Base-by-base conservation (phyloP, 768 basidiomycete genomes). In the Pisolithus orientalis region DNA sequence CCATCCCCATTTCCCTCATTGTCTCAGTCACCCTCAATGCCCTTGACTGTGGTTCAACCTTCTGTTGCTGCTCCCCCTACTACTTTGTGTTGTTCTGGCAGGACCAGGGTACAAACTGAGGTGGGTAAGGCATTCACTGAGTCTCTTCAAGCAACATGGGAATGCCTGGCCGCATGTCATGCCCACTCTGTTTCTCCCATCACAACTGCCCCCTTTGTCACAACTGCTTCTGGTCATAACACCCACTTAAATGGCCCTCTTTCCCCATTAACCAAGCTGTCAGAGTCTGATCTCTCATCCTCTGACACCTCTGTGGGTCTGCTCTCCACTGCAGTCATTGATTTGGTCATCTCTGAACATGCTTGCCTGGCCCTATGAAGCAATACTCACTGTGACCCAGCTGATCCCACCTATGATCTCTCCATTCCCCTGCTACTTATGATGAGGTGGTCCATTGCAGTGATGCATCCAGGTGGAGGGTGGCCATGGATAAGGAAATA, bases 331-430 rank as follows among this genome's bases (percentile, higher is more conserved):
- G 25, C 24, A 0, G 21, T 27, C 34, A 29, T 63, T 65, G 51
- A 48, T 16, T n/a, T 55, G 7, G 38, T 55, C 6, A 39, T 55
- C 29, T 40, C 14, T 0, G 50, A 55, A 27, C 51, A 51, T 3
- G 46, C 45, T 1, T 4, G 47, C 32, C 46, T 55, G 4, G 31
- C 40, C 1, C 38, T 51, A 17, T 28, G 27, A 4, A 43, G 39
- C 13, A 8, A 45, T 24, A 25, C 43, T 31, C 24, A 6, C 6
- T n/a, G 32, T 16, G 32, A 45, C 37, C 42, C 42, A 4, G 43
- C 27, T 6, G 28, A 14, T 11, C 42, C 42, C 4, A 7, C 16
- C 0, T 51, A 51, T 29, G 37, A 21, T 21, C 21, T 21, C 21
- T 21, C n/a, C 21, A 21, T 21, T 21, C 21, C 21, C 21, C 21